Conservation (phyloP, 257 asterid genomes). For the Nicotiana knightiana region DNA sequence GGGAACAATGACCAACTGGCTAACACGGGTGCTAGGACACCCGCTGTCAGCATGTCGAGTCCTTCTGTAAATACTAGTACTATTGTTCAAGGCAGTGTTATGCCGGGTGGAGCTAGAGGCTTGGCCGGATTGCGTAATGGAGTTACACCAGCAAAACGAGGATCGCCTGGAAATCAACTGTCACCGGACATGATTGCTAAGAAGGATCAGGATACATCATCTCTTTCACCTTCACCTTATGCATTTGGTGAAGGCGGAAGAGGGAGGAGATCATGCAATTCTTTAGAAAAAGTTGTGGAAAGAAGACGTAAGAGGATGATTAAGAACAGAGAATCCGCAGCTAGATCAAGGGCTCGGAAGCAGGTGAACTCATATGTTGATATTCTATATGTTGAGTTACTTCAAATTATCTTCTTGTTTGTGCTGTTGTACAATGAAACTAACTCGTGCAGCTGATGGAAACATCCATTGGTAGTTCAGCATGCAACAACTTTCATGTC, state of each 20-base stretch:
- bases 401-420: background rate
- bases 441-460: background rate
- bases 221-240: slow-evolving; percentile 64
- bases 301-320: slow-evolving; percentile 50
- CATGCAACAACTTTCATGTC: background rate
- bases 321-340: slow-evolving; percentile 47
- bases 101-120: slow-evolving; percentile 36
- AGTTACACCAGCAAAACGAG: slow-evolving; percentile 32
- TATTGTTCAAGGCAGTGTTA: slow-evolving; percentile 28
- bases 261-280: slow-evolving; percentile 32
- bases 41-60: slow-evolving; percentile 32
- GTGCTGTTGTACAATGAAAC: background rate
- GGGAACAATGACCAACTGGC: slow-evolving; percentile 37
- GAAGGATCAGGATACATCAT: slow-evolving; percentile 37
- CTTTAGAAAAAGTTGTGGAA: slow-evolving; percentile 47
- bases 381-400: background rate
- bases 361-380: slow-evolving; percentile 43
- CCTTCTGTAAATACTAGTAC: slow-evolving; percentile 23
- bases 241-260: slow-evolving; percentile 43
- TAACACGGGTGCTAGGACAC: slow-evolving; percentile 32
- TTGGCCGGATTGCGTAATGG: slow-evolving; percentile 48
- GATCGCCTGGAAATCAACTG: slow-evolving; percentile 44
- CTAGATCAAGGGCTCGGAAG: slow-evolving; percentile 52
- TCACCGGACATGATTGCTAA: slow-evolving; percentile 28
- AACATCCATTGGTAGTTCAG: background rate